A percentile compares a stretch with the other conserved stretches of the same genome.
phyloP scores from a whole-genome alignment of 2,329 filamentous ascomycete genomes.

The Cordyceps sp. region DNA sequence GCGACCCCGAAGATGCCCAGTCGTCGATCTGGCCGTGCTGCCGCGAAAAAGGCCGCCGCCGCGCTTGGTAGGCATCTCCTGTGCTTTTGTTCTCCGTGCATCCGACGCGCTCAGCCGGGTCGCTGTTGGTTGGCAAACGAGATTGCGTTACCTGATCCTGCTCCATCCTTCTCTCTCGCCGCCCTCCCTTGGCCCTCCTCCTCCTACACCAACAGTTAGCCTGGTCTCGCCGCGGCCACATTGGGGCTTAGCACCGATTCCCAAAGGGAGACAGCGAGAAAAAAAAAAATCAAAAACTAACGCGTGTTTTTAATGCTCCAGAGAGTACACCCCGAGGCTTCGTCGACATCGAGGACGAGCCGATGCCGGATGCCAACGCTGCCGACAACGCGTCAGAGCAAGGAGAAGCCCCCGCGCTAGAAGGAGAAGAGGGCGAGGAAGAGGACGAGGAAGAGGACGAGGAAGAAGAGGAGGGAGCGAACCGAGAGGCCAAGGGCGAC shows the following conservation, averaged over 20 bases:
- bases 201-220: too few relatives aligned
- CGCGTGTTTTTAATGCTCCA: too few relatives aligned
- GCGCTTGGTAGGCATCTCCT: constrained; percentile 27
- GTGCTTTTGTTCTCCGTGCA: constrained; percentile 1
- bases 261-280: too few relatives aligned
- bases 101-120: too few relatives aligned
- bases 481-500: constrained; percentile 27
- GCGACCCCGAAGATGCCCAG: constrained; percentile 17
- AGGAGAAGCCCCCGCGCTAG: constrained; percentile 1
- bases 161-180: too few relatives aligned
- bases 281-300: too few relatives aligned
- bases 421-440: constrained; percentile 3
- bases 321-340: constrained; percentile 26
- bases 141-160: too few relatives aligned
- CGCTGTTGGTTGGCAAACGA: too few relatives aligned
- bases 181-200: too few relatives aligned
- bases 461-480: constrained; percentile 17
- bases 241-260: too few relatives aligned
- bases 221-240: too few relatives aligned
- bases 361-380: constrained; percentile 17
- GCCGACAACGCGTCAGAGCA: constrained; percentile 6
- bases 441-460: constrained; percentile 16
- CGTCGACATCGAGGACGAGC: constrained; percentile 22
- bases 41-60: constrained; percentile 34
- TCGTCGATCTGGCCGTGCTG: constrained; percentile 34